phyloP scores from a whole-genome alignment of 2,329 filamentous ascomycete species.

The Polychaeton citri region DNA sequence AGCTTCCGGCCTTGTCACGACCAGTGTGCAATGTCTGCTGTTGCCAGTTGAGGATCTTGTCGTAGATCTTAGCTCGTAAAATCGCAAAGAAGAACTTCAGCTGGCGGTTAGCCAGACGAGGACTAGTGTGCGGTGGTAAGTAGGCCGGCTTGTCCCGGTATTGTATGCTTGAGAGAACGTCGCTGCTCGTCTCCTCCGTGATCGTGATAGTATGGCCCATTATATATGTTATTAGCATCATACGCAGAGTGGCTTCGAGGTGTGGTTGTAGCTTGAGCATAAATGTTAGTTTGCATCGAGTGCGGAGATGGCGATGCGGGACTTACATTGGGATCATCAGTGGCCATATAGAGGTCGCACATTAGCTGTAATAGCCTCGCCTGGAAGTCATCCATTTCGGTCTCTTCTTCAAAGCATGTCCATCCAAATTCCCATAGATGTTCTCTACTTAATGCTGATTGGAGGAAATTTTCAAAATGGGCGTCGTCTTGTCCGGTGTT shows the following conservation, averaged over 20 bases:
- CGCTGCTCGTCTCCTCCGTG: conserved; percentile 23
- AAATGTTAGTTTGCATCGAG: not conserved
- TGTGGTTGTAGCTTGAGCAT: conserved; percentile 21
- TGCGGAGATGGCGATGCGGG: not conserved
- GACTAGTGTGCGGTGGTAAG: conserved; percentile 14
- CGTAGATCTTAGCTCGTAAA: conserved; percentile 29
- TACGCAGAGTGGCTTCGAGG: conserved; percentile 30
- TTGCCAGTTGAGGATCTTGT: conserved; percentile 31
- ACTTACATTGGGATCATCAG: conserved; percentile 26
- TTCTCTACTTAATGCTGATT: conserved; percentile 26
- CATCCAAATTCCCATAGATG: conserved; percentile 28
- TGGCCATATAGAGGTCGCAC: conserved; percentile 17
- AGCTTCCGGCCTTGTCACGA: conserved; percentile 28
- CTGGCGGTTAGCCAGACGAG: conserved; percentile 35
- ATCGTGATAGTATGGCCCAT: conserved; percentile 36
- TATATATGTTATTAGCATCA: conserved; percentile 35
- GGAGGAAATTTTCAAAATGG: conserved; percentile 32
- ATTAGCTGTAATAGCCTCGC: conserved; percentile 29
- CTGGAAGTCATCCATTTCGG: conserved; percentile 27
- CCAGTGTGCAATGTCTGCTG: conserved; percentile 33
- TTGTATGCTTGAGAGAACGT: conserved; percentile 25
- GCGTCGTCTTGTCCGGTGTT: conserved; percentile 27
- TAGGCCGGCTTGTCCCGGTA: conserved; percentile 18
- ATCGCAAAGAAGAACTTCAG: conserved; percentile 37
- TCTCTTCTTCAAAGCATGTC: conserved; percentile 32